These are phyloP conservation scores for Euphorbia peplus DNA, from an alignment of 345 rosid genomes.

Conservation along the genomic window DNA sequence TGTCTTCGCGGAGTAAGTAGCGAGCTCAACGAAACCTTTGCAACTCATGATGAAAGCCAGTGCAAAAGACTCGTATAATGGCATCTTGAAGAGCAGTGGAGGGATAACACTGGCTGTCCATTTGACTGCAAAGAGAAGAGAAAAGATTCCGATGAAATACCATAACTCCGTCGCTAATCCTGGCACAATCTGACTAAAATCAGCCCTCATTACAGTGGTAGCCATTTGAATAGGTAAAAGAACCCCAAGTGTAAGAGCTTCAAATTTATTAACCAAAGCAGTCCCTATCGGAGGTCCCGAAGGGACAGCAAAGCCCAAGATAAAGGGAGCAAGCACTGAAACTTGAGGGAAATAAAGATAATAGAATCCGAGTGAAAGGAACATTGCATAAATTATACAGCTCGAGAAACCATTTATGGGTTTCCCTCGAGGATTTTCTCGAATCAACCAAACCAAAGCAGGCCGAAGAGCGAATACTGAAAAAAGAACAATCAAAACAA, in stretches of 20 bases:
- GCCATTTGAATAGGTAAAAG: slow-evolving; percentile 28
- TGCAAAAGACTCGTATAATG: slow-evolving; percentile 29
- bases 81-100: slow-evolving; percentile 13
- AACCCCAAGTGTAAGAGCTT: slow-evolving; percentile 24
- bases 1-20: background rate
- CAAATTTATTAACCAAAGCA: slow-evolving; percentile 30
- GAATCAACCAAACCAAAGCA: slow-evolving; percentile 35
- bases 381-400: slow-evolving; percentile 19
- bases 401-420: slow-evolving; percentile 19
- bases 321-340: slow-evolving; percentile 24
- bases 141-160: background rate
- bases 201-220: slow-evolving; percentile 27
- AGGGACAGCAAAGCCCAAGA: slow-evolving; percentile 43
- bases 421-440: slow-evolving; percentile 32
- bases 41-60: slow-evolving; percentile 32
- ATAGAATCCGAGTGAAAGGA: background rate
- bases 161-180: background rate
- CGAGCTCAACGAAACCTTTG: slow-evolving; percentile 38
- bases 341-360: slow-evolving; percentile 7
- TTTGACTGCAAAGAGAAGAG: background rate
- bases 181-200: slow-evolving; percentile 6
- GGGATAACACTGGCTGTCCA: slow-evolving; percentile 22
- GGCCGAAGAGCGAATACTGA: slow-evolving; percentile 23
- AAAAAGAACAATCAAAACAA: background rate
- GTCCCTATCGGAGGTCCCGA: slow-evolving; percentile 47